phyloP scores from a whole-genome alignment of 106 monocot genomes.

The Dioscorea dumetorum region DNA sequence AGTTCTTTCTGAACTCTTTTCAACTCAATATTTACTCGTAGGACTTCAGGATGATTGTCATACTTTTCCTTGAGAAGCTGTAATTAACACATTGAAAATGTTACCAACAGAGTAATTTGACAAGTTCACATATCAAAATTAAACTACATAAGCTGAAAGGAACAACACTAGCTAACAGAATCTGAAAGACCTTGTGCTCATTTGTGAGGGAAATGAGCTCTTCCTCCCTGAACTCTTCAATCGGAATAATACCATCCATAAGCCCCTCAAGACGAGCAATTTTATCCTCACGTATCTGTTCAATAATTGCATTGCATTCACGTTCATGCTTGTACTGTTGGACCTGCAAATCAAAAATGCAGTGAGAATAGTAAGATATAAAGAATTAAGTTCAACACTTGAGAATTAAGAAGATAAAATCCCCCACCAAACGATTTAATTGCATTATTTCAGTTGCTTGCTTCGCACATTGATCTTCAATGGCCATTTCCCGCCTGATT shows the following conservation, averaged over 20 bases:
- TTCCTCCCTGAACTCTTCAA: constrained; percentile 87
- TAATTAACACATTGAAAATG: background rate
- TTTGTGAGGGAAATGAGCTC: constrained; percentile 67
- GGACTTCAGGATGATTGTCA: constrained; percentile 88
- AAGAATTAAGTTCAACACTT: background rate
- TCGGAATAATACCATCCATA: constrained; percentile 84
- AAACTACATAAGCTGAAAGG: background rate
- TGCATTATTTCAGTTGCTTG: constrained; percentile 82
- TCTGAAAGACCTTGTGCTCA: constrained; percentile 69
- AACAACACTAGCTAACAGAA: background rate
- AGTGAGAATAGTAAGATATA: background rate
- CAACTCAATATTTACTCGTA: constrained; percentile 62
- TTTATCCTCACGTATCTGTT: constrained; percentile 72
- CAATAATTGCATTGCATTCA: constrained; percentile 83
- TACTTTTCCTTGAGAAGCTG: constrained; percentile 83
- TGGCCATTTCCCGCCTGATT: constrained; percentile 90
- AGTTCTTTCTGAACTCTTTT: constrained; percentile 80
- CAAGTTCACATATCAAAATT: background rate
- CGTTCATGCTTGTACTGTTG: constrained; percentile 97
- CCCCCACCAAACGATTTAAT: constrained; percentile 70
- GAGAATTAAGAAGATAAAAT: background rate
- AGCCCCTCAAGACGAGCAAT: constrained; percentile 86
- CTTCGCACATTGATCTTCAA: constrained; percentile 70
- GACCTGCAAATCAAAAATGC: constrained; percentile 35
- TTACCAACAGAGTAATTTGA: background rate